Evolutionary conservation across 1,284 basidiomycete genomes (phyloP).

Genomic region (Ustanciosporium gigantosporum): DNA sequence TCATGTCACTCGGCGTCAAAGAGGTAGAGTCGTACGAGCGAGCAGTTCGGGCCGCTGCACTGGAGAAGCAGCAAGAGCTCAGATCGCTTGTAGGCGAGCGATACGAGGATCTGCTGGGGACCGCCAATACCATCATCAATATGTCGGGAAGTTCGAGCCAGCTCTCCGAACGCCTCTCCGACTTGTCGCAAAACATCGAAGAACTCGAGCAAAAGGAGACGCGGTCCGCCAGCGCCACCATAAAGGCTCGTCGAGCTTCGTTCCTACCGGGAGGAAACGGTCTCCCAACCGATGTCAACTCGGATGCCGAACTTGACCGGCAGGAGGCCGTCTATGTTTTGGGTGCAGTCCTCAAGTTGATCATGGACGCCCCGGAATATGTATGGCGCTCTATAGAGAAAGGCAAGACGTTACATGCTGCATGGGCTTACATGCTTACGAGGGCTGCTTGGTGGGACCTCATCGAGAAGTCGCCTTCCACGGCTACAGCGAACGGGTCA

Average conservation of each 20-base stretch:
- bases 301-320: conserved; percentile 6
- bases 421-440: conserved; percentile 42
- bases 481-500: too few relatives aligned
- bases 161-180: conserved; percentile 23
- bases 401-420: conserved; percentile 41
- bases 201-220: too few relatives aligned
- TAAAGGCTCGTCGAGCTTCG: conserved; percentile 11
- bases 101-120: conserved; percentile 48
- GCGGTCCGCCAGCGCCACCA: conserved; percentile 1
- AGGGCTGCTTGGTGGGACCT: conserved; percentile 34
- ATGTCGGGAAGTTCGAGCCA: conserved; percentile 40
- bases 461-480: conserved; percentile 7
- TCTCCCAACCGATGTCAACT: background rate
- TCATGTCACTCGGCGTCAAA: conserved; percentile 23
- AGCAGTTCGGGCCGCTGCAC: conserved; percentile 18
- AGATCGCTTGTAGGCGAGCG: conserved; percentile 44
- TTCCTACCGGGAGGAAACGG: conserved; percentile 6
- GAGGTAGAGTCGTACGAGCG: conserved; percentile 37
- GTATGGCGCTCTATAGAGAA: conserved; percentile 48
- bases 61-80: conserved; percentile 37
- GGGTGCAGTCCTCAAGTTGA: conserved; percentile 37
- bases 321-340: conserved; percentile 34
- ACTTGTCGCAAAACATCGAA: conserved; percentile 17
- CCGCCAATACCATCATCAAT: conserved; percentile 49
- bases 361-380: conserved; percentile 46